These are phyloP conservation scores for Alopecurus myosuroides DNA, from an alignment of 176 grass and related monocot genomes.

Conservation along the genomic window DNA sequence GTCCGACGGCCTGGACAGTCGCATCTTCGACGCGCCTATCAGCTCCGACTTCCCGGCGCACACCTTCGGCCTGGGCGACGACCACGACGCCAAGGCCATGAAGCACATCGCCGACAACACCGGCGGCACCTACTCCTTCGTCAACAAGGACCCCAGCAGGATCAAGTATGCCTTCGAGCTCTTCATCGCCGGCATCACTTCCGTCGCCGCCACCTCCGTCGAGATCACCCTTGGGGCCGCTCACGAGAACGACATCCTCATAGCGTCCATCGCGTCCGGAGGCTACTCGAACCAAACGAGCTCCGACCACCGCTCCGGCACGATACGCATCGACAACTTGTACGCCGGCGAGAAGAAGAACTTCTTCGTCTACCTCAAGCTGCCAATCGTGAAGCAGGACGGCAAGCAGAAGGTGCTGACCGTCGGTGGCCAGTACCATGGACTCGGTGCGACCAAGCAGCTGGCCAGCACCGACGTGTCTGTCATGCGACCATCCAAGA, in stretches of 20 bases:
- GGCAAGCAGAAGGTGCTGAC: not conserved
- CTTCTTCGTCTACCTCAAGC: not conserved
- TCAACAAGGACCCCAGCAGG: conserved; percentile 14
- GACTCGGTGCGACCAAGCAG: not conserved
- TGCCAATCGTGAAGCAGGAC: not conserved
- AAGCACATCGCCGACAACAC: not conserved
- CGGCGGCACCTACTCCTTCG: conserved; percentile 36
- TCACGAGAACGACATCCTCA: not conserved
- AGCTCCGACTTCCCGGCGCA: not conserved
- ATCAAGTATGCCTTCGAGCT: conserved; percentile 35
- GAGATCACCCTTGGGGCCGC: not conserved
- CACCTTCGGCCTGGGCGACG: not conserved
- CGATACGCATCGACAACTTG: conserved; percentile 16
- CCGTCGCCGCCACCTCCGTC: conserved; percentile 15
- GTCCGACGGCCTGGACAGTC: not conserved
- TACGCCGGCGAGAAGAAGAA: conserved; percentile 2
- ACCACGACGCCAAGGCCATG: not conserved
- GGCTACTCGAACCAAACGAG: conserved; percentile 3
- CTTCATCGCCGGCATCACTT: conserved; percentile 31
- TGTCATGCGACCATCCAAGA: not conserved
- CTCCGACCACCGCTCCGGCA: conserved; percentile 6
- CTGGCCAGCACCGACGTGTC: not conserved
- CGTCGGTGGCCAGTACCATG: not conserved
- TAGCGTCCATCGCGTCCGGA: conserved; percentile 22
- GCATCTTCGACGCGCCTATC: not conserved